Conservation (phyloP, 352 stramenopile genomes). For the Globisporangium cederbergense region DNA sequence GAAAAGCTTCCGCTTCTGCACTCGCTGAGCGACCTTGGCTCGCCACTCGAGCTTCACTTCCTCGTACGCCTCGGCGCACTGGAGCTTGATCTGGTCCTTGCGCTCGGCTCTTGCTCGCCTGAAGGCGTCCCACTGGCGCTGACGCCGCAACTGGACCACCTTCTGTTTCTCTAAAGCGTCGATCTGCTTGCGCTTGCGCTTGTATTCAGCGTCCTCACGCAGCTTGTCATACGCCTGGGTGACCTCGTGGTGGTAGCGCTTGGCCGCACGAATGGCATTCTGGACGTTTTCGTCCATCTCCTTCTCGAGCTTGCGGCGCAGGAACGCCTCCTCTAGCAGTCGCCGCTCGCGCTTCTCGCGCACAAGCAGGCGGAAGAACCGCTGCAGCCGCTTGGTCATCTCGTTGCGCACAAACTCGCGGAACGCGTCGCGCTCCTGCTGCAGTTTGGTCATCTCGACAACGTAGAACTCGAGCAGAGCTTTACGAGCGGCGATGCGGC, state of each 20-base stretch:
- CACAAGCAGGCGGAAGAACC: constrained; percentile 34
- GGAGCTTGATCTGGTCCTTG: constrained; percentile 37
- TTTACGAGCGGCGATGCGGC: constrained; percentile 34
- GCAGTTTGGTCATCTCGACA: constrained; percentile 48
- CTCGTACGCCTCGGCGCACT: constrained; percentile 34
- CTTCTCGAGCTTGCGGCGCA: constrained; percentile 27
- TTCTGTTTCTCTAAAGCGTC: constrained; percentile 63
- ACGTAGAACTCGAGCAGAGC: constrained; percentile 48
- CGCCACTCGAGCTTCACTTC: constrained; percentile 45
- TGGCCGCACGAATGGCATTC: constrained; percentile 26
- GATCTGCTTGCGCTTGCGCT: constrained; percentile 40
- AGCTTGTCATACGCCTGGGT: constrained; percentile 50
- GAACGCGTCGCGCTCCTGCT: constrained; percentile 51
- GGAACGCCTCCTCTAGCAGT: constrained; percentile 24
- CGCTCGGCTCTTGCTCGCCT: constrained; percentile 31
- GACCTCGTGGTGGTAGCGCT: constrained; percentile 39
- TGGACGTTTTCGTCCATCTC: constrained; percentile 43
- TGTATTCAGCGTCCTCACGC: constrained; percentile 42
- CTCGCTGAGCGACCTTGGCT: constrained; percentile 27
- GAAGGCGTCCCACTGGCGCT: constrained; percentile 62
- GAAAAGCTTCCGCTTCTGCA: constrained; percentile 25
- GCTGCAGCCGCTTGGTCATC: constrained; percentile 48
- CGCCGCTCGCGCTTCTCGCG: constrained; percentile 19
- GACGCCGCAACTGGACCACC: constrained; percentile 42
- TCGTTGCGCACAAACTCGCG: constrained; percentile 27